Base-by-base conservation (phyloP, 1,139 yeast genomes). In the Candida neerlandica region DNA sequence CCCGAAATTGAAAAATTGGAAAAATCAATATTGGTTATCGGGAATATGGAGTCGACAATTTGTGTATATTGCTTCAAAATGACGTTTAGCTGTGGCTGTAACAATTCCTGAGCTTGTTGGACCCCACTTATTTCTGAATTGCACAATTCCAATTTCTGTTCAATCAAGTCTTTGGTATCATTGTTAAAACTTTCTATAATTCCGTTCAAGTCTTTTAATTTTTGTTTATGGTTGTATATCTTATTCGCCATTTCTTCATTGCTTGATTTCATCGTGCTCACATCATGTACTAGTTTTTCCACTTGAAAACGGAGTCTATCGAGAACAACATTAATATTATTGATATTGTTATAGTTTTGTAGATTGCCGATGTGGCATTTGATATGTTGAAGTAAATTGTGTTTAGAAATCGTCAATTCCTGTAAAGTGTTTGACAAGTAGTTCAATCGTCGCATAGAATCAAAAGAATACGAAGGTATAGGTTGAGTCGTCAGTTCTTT, bases 1-100 rank as follows among this genome's bases (percentile, higher is more conserved):
- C 73, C 77, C 54, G 65, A 46, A 2, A 76, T 71, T 27, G 63
- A 58, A 51, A 73, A 69, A n/a, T 59, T 67, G 49, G 39, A 59
- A 56, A 26, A 41, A 11, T 59, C 57, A 4, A 58, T 51, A 46
- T 65, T 66, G 12, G 59, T 62, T n/a, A 75, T 72, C 12, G 62
- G 59, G 27, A 71, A 57, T 2, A 68, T 58, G 27, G 69, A 65
- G 30, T 56, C 60, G 7, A 73, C 46, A 0, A 61, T 53, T 9
- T 48, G 43, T 11, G 67, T 63, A 12, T 54, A 47, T 2, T 50
- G 44, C 18, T 57, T 62, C 9, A 73, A 55, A 26, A 55, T 47
- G 1, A 43, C 35, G 10, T 64, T 52, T 2, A 70, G 56, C 3
- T 65, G 53, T 1, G 70, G 70, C 41, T 60, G 65, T 2, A 70